Base-by-base conservation (phyloP, 345 rosid species). In the Schrenkiella parvula region DNA sequence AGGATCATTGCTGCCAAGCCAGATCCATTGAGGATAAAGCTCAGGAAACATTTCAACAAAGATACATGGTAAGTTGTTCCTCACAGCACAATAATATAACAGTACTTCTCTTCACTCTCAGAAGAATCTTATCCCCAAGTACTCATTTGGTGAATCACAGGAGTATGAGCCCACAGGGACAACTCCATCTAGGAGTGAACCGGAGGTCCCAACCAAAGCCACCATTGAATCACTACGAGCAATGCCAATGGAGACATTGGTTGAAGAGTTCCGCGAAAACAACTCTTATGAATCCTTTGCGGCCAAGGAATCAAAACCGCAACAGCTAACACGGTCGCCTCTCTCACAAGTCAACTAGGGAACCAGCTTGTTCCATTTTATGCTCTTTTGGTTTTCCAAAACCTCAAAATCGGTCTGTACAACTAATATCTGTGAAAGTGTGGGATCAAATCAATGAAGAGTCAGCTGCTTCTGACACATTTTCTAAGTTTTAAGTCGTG, bases 291-390 rank as follows among this genome's bases (percentile, higher is more conserved):
- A 92, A 68, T 86, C 96, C 39, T 87, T 85, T 44, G 92, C 82
- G 71, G 75, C 71, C 22, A 92, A 87, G 81, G 96, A 85, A 32
- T 14, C 83, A n/a, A 91, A 89, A 67, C 92, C 86, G 2, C 87
- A 93, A 31, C 83, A 88, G 54, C 76, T 85, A 77, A 96, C 98
- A 73, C 96, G 99, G 34, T 84, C 91, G 4, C 99, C 99, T 38
- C 89, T 95, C 75, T 72, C 84, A 17, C 97, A 87, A 51, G 82
- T 95, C 73, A 95, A 95, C 71, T 87, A 79, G 22, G 80, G 70
- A 76, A 70, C 74, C 43, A 55, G 14, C 80, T 70, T 54, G 42
- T 44, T 61, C 52, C 57, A 8, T 17, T 52, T 26, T 9, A 26
- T 29, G 47, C 53, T 62, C 38, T 23, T 53, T 66, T 29, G 60